Percentiles rank a stretch among this genome's conserved stretches.
These are phyloP conservation scores for Solanum rostratum DNA, from an alignment of 257 asterid species.

Conservation along the genomic window DNA sequence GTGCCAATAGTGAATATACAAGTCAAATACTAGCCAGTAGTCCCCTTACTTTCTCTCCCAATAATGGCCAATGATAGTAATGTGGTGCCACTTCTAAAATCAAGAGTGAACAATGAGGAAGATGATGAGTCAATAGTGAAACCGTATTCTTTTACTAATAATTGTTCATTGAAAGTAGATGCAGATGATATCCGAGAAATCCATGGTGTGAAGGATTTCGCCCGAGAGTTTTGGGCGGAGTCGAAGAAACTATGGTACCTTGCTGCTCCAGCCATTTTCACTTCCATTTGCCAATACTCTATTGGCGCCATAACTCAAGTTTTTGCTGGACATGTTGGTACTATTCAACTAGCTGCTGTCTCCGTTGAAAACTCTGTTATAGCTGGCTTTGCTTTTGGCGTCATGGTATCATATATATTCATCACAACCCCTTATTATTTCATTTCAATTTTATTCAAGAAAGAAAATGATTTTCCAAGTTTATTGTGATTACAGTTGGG, in stretches of 20 bases:
- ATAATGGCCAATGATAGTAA: background rate
- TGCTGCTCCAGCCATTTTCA: constrained; percentile 9
- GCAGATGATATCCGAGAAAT: background rate
- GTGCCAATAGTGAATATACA: too few relatives aligned
- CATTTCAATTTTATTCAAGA: too few relatives aligned
- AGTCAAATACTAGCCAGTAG: background rate
- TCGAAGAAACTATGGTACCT: constrained; percentile 11
- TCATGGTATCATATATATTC: constrained; percentile 1
- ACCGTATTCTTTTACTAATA: background rate
- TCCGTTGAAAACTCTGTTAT: constrained; percentile 8
- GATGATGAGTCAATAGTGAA: too few relatives aligned
- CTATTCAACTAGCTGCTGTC: constrained; percentile 5
- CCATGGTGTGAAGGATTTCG: background rate
- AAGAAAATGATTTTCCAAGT: background rate
- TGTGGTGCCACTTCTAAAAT: background rate
- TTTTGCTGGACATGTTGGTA: constrained; percentile 14
- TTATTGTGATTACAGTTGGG: constrained; percentile 47
- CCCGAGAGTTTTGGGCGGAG: background rate
- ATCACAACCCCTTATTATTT: too few relatives aligned
- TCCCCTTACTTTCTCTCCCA: background rate
- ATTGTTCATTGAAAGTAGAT: background rate
- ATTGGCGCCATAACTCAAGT: constrained; percentile 5
- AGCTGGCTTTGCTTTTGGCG: constrained; percentile 5
- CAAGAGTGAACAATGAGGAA: background rate
- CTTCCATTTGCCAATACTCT: constrained; percentile 3